Evolutionary conservation across 1,284 basidiomycete species (phyloP).

Genomic region (Cryptococcus sp.): DNA sequence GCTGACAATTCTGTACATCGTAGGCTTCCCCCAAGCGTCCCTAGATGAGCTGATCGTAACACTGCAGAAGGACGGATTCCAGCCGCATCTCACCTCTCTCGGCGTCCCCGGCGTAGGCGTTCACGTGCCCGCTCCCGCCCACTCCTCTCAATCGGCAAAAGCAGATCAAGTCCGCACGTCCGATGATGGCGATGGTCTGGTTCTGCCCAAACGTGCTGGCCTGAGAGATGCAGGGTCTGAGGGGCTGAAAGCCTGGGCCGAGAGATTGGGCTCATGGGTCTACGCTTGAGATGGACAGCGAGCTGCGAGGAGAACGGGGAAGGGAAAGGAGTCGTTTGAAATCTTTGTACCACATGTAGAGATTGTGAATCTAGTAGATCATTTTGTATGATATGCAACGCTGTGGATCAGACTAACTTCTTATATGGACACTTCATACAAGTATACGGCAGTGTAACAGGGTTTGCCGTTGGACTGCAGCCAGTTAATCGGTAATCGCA

Average conservation of each 20-base stretch:
- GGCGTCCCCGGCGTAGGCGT: conserved; percentile 91
- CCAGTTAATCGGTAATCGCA: too few species aligned
- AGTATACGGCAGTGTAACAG: too few species aligned
- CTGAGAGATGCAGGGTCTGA: conserved; percentile 28
- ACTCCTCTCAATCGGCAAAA: not conserved
- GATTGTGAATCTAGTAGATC: too few species aligned
- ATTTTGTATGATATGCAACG: too few species aligned
- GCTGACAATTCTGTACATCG: conserved; percentile 36
- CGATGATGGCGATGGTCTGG: conserved; percentile 30
- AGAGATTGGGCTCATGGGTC: conserved; percentile 31
- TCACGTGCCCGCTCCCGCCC: conserved; percentile 23
- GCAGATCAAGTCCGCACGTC: conserved; percentile 16
- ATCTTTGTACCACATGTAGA: too few species aligned
- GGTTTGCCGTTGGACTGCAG: too few species aligned
- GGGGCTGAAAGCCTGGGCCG: conserved; percentile 32
- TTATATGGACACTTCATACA: too few species aligned
- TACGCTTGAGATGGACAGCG: conserved; percentile 15
- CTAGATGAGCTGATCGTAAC: conserved; percentile 63
- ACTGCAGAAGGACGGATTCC: conserved; percentile 69
- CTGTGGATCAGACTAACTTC: too few species aligned
- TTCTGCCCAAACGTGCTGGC: conserved; percentile 32
- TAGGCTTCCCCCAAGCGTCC: conserved; percentile 65
- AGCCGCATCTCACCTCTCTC: conserved; percentile 86
- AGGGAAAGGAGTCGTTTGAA: not conserved
- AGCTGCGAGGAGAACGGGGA: not conserved